Conservation (phyloP, 371 early-diverging fungal genomes). For the Haplosporangium sp. region DNA sequence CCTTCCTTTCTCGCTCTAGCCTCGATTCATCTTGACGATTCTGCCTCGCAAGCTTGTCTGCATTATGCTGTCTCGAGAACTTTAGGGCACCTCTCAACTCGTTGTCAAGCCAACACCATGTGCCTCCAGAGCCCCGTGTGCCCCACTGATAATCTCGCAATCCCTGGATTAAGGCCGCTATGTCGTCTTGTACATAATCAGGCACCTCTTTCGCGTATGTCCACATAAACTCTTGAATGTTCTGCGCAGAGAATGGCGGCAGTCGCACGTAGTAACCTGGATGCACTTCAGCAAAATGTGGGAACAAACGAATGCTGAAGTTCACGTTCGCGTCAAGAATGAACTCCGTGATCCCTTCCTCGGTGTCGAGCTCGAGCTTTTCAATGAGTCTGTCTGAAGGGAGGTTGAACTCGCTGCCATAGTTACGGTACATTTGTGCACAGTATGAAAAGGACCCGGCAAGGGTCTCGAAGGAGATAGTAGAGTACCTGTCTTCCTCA, state of each 20-base stretch:
- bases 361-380: too few species aligned
- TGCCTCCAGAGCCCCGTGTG: constrained; percentile 4
- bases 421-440: not conserved
- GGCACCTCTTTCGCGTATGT: constrained; percentile 1
- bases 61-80: constrained; percentile 2
- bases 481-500: not conserved
- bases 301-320: too few species aligned
- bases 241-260: not conserved
- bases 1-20: too few species aligned
- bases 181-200: not conserved
- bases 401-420: not conserved
- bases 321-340: not conserved
- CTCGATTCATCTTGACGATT: not conserved
- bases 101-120: not conserved
- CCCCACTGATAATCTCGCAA: not conserved
- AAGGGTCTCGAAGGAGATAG: not conserved
- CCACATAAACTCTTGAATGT: not conserved
- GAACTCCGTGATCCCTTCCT: not conserved
- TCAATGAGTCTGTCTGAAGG: not conserved
- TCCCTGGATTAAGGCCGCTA: not conserved
- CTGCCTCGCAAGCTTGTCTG: not conserved
- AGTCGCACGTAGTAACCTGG: not conserved
- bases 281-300: too few species aligned
- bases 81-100: constrained; percentile 4
- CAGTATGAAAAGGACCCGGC: not conserved